Base-by-base conservation (phyloP, 768 basidiomycete genomes). In the Rubroboletus pulcherrimus region DNA sequence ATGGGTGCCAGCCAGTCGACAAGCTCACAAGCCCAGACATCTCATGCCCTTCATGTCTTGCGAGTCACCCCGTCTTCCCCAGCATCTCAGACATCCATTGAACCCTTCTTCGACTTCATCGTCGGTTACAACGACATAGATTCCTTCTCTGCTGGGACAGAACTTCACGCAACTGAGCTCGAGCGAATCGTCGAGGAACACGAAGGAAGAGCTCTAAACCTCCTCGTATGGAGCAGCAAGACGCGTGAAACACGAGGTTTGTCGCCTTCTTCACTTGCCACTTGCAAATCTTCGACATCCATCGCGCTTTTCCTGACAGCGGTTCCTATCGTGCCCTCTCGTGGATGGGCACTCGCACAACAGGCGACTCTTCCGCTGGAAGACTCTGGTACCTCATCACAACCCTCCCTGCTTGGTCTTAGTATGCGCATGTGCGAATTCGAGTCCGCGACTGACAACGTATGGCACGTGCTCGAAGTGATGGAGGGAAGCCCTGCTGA, bases 401-500 rank as follows among this genome's bases (percentile, higher is more conserved):
- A 90, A 64, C 95, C 96, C 5, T 96, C 94, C 9, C 72, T 98
- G n/a, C 79, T 99, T 26, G 97, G 97, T 1, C 78, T 99, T 7
- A 93, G 90, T 65, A 87, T 98, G 83, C 83, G 96, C 21, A 81
- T 98, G 67, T 99, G 97, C 67, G 84, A 91, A 68, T 94, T 96
- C 5, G 87, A 91, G 63, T 78, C 82, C 49, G 89, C 96, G 15
- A 76, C 91, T 19, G 93, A 98, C 66, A 92, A 89, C 59, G 94
- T 99, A 6, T 99, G 97, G 95, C 97, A 98, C 72, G 93, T 99
- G 39, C 78, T 99, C 44, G 97, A 99, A 67, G 93, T 99, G 14
- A 75, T 96, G 39, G 96, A 99, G 71, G 96, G 93, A 21, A 91
- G 89, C 59, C 97, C 97, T 7, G 97, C 96, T 9, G 95, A 98